These are phyloP conservation scores for Aureobasidium zeae DNA, from an alignment of 2,329 filamentous ascomycete genomes.

Conservation along the genomic window DNA sequence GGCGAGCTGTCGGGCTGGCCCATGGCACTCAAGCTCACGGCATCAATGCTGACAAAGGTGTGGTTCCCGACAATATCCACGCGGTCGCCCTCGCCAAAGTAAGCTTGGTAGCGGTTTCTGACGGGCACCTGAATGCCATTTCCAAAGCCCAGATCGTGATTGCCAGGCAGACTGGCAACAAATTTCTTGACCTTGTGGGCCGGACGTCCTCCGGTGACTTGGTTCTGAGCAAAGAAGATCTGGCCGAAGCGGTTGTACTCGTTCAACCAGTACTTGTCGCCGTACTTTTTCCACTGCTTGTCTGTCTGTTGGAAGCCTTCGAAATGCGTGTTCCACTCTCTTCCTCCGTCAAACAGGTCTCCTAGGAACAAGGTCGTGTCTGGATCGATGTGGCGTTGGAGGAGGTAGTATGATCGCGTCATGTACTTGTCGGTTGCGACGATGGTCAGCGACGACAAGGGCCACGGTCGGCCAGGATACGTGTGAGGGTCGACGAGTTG, in stretches of 20 bases:
- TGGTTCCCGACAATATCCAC: conserved; percentile 92
- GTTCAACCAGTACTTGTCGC: conserved; percentile 70
- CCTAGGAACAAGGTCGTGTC: conserved; percentile 87
- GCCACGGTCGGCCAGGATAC: conserved; percentile 77
- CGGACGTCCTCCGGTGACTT: conserved; percentile 47
- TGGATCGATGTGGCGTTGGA: conserved; percentile 68
- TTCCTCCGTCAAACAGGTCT: conserved; percentile 88
- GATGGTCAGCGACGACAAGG: conserved; percentile 56
- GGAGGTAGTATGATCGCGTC: conserved; percentile 65
- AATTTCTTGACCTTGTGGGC: conserved; percentile 69
- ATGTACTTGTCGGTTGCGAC: conserved; percentile 85
- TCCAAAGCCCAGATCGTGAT: conserved; percentile 90
- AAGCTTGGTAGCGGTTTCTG: conserved; percentile 72
- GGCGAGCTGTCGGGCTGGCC: conserved; percentile 43
- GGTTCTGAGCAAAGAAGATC: conserved; percentile 57
- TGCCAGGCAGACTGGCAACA: conserved; percentile 79
- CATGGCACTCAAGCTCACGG: conserved; percentile 74
- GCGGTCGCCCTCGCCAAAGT: conserved; percentile 84
- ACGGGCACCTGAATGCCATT: conserved; percentile 72
- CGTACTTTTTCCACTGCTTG: conserved; percentile 64
- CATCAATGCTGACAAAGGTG: conserved; percentile 85
- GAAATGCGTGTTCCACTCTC: conserved; percentile 72
- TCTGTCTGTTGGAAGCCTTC: conserved; percentile 44
- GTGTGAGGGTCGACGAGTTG: conserved; percentile 90
- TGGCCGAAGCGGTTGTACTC: conserved; percentile 81